Conservation (phyloP, 1,284 basidiomycete species). For the Cryptococcus jaspeensis region DNA sequence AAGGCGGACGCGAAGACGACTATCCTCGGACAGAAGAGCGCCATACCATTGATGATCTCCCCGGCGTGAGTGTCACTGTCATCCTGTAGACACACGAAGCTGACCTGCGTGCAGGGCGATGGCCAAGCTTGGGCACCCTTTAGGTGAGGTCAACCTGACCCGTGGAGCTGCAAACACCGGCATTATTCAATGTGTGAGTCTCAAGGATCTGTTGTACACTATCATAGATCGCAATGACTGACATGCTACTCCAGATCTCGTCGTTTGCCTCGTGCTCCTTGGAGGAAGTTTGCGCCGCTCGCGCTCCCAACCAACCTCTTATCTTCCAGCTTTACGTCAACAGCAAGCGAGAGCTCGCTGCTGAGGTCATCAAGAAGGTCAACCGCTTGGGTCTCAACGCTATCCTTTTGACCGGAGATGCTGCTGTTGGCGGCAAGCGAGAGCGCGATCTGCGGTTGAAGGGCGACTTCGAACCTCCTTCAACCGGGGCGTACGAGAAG, state of each 20-base stretch:
- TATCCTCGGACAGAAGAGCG: slow-evolving; percentile 70
- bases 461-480: slow-evolving; percentile 47
- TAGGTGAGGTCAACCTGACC: slow-evolving; percentile 82
- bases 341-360: slow-evolving; percentile 65
- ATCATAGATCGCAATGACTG: not conserved
- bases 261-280: slow-evolving; percentile 77
- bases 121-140: slow-evolving; percentile 85
- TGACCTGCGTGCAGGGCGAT: slow-evolving; percentile 57
- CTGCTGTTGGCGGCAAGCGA: slow-evolving; percentile 77
- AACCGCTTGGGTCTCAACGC: slow-evolving; percentile 64
- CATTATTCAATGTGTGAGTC: slow-evolving; percentile 74
- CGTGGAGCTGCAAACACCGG: slow-evolving; percentile 66
- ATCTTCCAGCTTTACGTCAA: slow-evolving; percentile 88
- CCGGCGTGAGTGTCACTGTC: slow-evolving; percentile 55
- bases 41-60: slow-evolving; percentile 78
- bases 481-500: slow-evolving; percentile 41
- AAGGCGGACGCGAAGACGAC: slow-evolving; percentile 70
- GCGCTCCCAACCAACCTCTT: slow-evolving; percentile 62
- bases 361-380: slow-evolving; percentile 69
- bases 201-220: not conserved
- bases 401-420: slow-evolving; percentile 89
- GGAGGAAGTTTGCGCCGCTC: slow-evolving; percentile 54
- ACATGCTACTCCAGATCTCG: slow-evolving; percentile 57
- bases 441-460: slow-evolving; percentile 65
- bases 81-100: not conserved